Evolutionary conservation across 768 basidiomycete genomes (phyloP).

Genomic region (Kwoniella europaea): DNA sequence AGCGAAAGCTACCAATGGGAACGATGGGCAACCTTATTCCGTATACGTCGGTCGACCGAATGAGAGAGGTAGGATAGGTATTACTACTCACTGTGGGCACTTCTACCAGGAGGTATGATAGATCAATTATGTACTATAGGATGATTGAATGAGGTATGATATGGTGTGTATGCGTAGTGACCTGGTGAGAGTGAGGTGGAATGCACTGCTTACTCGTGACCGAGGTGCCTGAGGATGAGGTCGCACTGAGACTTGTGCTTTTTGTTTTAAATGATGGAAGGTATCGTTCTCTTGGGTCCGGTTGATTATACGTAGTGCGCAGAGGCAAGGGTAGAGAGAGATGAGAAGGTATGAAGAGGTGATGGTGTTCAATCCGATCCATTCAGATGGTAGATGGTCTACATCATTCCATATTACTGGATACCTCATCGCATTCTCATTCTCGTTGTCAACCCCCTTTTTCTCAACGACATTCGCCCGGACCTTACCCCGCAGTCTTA

Average conservation of each 20-base stretch:
- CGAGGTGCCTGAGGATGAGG: not conserved
- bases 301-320: not conserved
- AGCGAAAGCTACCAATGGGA: not conserved
- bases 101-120: not conserved
- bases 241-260: not conserved
- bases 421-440: conserved; percentile 1
- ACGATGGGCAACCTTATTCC: not conserved
- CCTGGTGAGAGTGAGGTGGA: not conserved
- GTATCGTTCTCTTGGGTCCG: not conserved
- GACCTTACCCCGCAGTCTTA: conserved; percentile 10
- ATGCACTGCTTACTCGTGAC: not conserved
- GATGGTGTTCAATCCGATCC: no score
- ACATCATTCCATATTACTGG: no score
- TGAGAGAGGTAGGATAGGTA: not conserved
- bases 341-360: not conserved
- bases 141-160: not conserved
- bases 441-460: not conserved
- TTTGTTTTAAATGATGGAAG: not conserved
- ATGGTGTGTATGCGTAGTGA: not conserved
- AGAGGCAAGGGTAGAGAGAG: not conserved
- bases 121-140: not conserved
- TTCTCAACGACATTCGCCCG: not conserved
- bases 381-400: no score
- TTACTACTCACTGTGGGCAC: not conserved
- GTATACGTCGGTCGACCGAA: not conserved